These are phyloP conservation scores for Backusella liffmaniae DNA, from an alignment of 192 early-diverging fungal species.

Conservation along the genomic window DNA sequence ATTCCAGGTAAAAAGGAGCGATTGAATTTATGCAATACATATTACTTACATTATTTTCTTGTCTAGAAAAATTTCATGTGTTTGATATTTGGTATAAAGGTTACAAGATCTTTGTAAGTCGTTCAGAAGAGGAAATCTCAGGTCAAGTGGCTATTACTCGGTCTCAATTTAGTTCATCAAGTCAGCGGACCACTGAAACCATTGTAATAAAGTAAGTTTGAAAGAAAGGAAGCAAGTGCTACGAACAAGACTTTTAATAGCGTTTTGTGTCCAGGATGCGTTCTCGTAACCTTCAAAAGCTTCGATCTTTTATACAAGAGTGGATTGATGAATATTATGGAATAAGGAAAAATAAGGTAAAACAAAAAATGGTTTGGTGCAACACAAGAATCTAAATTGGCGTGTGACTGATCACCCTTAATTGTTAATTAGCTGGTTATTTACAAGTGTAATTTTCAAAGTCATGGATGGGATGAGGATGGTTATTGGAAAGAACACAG, in stretches of 20 bases:
- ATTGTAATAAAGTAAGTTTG: slow-evolving; percentile 5
- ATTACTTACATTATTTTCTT: neutral
- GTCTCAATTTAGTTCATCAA: neutral
- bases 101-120: neutral
- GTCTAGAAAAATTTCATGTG: neutral
- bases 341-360: slow-evolving; percentile 29
- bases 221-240: neutral
- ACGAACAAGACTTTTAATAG: neutral
- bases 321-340: slow-evolving; percentile 24
- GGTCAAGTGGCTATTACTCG: neutral
- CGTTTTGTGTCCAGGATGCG: neutral
- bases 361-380: neutral
- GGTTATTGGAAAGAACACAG: slow-evolving; percentile 17
- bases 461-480: neutral
- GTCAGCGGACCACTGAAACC: neutral
- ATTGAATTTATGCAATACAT: neutral
- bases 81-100: slow-evolving; percentile 8
- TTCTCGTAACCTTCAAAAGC: neutral
- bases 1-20: slow-evolving; percentile 11
- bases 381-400: neutral
- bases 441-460: slow-evolving; percentile 14
- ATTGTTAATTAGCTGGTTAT: slow-evolving; percentile 1
- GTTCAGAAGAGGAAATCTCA: neutral
- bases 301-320: slow-evolving; percentile 22
- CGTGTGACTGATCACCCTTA: neutral